Conservation (phyloP, 257 asterid genomes). For the Solanum tarijense region DNA sequence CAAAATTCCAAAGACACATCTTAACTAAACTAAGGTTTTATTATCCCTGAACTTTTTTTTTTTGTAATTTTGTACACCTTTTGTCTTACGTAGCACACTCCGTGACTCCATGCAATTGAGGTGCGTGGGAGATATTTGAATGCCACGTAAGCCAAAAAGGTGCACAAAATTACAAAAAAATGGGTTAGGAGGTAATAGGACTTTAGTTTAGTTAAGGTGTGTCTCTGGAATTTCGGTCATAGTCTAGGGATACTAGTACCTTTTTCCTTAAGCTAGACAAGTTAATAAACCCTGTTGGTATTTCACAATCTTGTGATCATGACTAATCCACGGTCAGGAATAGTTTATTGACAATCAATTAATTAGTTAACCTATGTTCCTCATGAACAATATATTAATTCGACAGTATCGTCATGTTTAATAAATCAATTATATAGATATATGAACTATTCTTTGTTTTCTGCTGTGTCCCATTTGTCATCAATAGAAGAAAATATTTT, state of each 20-base stretch:
- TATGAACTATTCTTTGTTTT: conserved; percentile 28
- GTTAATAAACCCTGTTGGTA: neutral
- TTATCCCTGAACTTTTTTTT: too few species aligned
- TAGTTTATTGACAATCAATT: neutral
- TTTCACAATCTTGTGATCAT: neutral
- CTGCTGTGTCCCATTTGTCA: conserved; percentile 55
- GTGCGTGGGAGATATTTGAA: too few species aligned
- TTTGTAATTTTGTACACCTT: too few species aligned
- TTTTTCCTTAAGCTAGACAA: neutral
- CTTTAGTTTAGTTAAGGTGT: too few species aligned
- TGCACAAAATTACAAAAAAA: too few species aligned
- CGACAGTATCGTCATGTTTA: neutral
- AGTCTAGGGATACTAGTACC: too few species aligned
- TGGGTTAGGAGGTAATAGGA: too few species aligned
- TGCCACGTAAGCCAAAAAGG: too few species aligned
- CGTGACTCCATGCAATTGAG: too few species aligned
- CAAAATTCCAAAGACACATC: fast-evolving
- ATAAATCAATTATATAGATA: neutral
- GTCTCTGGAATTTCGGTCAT: too few species aligned
- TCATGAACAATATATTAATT: neutral
- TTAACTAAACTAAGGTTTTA: too few species aligned
- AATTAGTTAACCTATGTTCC: neutral
- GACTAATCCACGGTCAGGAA: neutral
- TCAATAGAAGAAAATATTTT: conserved; percentile 58
- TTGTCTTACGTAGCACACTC: too few species aligned